Base-by-base conservation (phyloP, 257 asterid genomes). In the Jaltomata sinuosa region DNA sequence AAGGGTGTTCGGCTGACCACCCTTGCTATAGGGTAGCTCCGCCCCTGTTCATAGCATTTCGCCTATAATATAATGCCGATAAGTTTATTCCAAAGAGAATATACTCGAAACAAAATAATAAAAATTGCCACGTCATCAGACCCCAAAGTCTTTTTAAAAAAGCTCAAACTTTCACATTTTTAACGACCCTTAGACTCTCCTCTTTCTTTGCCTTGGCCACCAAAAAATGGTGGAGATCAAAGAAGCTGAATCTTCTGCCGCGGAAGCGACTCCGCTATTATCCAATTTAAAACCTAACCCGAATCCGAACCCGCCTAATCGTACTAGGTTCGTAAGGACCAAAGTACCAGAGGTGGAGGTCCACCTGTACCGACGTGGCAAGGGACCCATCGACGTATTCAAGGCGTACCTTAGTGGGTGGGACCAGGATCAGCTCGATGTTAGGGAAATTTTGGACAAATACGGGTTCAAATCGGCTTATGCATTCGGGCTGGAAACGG, bases 341-440 rank as follows among this genome's bases (percentile, higher is more conserved):
- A 38, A 83, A 42, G 86, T 83, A 3, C 86, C 86, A 52, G 83
- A 83, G 40, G 76, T 83, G 86, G 82, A 83, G 67, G 80, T 83
- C 38, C 72, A 72, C 74, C 83, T 83, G 0, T 83, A 53, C 83
- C 83, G 83, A 59, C 83, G 81, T 54, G 86, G 82, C n/a, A 57
- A 83, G 59, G 86, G 86, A 2, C 82, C 86, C 31, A 72, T 83
- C 59, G 76, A 71, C 8, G 74, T 54, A 12, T 72, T 72, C 74
- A 83, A 72, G 57, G 79, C 74, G 8, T 0, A 36, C 74, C 83
- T 83, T 7, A 76, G 72, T 36, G 86, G 86, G 27, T 83, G 86
- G 86, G 83, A 72, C 27, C 86, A 72, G 72, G 86, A 83, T 42
- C 86, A 83, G 32, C 83, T 83, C 0, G 50, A 83, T 47, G 83